Evolutionary conservation across 108 stramenopile genomes (phyloP).

Genomic region (Skeletonema grethae): DNA sequence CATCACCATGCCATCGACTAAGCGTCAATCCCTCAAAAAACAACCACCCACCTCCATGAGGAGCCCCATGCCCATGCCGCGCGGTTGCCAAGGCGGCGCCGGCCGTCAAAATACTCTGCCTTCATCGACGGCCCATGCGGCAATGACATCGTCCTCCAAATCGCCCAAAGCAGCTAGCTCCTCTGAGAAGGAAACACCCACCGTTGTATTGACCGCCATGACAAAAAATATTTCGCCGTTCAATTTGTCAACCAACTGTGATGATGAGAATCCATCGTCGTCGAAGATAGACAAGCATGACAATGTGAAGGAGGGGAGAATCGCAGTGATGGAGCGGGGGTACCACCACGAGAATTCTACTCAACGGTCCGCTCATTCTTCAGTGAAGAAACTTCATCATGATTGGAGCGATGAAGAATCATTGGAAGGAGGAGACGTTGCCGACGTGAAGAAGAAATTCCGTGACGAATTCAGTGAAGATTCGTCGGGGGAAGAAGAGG

Average conservation of each 20-base stretch:
- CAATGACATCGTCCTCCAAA: slow-evolving; percentile 3
- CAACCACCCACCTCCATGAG: not conserved
- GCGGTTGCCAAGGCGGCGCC: not conserved
- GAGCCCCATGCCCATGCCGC: not conserved
- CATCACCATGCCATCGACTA: not conserved
- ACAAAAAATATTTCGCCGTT: slow-evolving; percentile 10
- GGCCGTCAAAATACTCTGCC: not conserved
- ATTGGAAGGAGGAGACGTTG: not conserved
- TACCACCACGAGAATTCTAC: not conserved
- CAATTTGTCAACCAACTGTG: not conserved
- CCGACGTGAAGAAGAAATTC: not conserved
- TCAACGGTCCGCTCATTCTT: not conserved
- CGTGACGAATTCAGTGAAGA: not conserved
- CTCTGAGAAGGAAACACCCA: slow-evolving; percentile 37
- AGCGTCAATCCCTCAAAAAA: not conserved
- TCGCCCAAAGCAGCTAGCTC: slow-evolving; percentile 17
- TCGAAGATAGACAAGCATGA: not conserved
- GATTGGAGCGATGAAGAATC: not conserved
- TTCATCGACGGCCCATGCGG: not conserved
- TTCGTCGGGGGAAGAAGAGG: not conserved
- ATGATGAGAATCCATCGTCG: not conserved
- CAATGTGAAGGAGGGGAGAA: not conserved
- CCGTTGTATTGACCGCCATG: slow-evolving; percentile 15
- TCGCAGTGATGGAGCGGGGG: not conserved
- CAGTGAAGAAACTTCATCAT: not conserved